Percentiles rank a stretch among this genome's conserved stretches.
Conservation (phyloP, 129 eudicot species). For the Arctium lappa region DNA sequence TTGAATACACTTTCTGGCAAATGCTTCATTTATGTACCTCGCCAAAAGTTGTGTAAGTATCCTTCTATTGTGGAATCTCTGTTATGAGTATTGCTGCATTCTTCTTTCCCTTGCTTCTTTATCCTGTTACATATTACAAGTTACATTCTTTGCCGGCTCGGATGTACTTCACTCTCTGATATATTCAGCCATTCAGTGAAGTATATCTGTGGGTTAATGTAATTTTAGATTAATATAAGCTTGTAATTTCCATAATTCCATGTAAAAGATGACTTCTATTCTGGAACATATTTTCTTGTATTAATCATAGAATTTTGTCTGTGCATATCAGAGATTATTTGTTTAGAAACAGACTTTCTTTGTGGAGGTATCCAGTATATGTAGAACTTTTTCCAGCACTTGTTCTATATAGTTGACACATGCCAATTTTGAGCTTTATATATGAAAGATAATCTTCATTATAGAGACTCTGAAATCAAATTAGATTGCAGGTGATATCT, state of each 20-base stretch:
- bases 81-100: not conserved
- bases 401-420: not conserved
- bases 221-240: not conserved
- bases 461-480: not conserved
- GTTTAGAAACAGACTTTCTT: not conserved
- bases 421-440: slow-evolving; percentile 5
- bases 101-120: not conserved
- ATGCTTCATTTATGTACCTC: slow-evolving; percentile 98
- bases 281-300: not conserved
- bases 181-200: not conserved
- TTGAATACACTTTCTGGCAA: slow-evolving; percentile 98
- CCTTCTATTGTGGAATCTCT: slow-evolving; percentile 7
- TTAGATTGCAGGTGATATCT: not conserved
- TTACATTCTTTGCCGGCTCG: slow-evolving; percentile 2
- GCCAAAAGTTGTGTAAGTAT: slow-evolving; percentile 98
- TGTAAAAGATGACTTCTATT: not conserved
- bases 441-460: not conserved
- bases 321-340: not conserved
- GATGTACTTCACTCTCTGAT: not conserved
- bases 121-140: not conserved
- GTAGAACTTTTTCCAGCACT: not conserved
- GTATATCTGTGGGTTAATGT: not conserved
- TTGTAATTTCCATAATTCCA: not conserved
- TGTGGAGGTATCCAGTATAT: not conserved
- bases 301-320: not conserved